Evolutionary conservation across 805 yeast genomes (phyloP).

Genomic region (Cyberlindnera lachancei): DNA sequence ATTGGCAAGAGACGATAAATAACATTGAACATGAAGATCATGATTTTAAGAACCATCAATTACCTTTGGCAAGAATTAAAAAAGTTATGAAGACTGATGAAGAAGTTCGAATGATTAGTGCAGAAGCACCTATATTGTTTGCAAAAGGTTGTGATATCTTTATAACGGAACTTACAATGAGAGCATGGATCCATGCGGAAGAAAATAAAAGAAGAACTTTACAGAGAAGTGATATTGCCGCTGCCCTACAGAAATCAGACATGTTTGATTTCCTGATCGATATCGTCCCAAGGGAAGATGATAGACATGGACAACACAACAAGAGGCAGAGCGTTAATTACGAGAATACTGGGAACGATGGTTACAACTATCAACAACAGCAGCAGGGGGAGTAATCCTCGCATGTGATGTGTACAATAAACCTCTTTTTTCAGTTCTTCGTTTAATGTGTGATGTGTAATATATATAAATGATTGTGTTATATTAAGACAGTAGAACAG

Average conservation of each 20-base stretch:
- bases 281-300: slow-evolving; percentile 82
- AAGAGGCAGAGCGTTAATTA: not conserved
- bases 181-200: slow-evolving; percentile 99
- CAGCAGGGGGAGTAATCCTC: slow-evolving; percentile 1
- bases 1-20: slow-evolving; percentile 95
- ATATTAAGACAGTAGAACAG: slow-evolving; percentile 2
- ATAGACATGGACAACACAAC: not conserved
- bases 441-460: no score
- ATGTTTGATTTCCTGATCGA: slow-evolving; percentile 97
- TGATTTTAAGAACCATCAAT: slow-evolving; percentile 87
- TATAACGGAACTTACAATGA: slow-evolving; percentile 93
- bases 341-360: slow-evolving; percentile 1
- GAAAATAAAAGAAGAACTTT: slow-evolving; percentile 91
- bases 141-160: slow-evolving; percentile 98
- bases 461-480: not conserved
- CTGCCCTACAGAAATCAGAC: slow-evolving; percentile 88
- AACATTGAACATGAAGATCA: slow-evolving; percentile 80
- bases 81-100: slow-evolving; percentile 98
- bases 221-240: slow-evolving; percentile 91
- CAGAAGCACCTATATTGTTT: slow-evolving; percentile 95
- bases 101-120: slow-evolving; percentile 94
- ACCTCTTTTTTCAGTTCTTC: no score
- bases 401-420: no score
- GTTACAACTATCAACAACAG: not conserved
- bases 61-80: slow-evolving; percentile 93